phyloP scores from a whole-genome alignment of 306 rosid species.

The Cajanus cajan region DNA sequence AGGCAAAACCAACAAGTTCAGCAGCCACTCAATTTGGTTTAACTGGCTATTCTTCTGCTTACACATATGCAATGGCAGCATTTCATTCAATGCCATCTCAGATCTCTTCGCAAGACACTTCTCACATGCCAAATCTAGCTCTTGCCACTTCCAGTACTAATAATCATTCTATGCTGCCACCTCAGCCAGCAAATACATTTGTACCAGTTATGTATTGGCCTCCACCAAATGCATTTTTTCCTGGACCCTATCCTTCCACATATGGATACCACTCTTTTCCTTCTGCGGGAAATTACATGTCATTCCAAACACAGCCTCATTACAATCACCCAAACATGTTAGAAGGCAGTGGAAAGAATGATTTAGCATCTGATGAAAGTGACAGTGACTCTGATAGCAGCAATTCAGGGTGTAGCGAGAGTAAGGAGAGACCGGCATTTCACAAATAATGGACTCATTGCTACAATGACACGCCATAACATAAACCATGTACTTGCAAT shows the following conservation, averaged over 20 bases:
- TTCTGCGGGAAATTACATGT: slow-evolving; percentile 45
- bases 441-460: slow-evolving; percentile 25
- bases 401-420: slow-evolving; percentile 48
- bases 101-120: slow-evolving; percentile 38
- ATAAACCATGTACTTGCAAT: neutral
- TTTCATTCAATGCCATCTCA: slow-evolving; percentile 48
- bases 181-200: slow-evolving; percentile 51
- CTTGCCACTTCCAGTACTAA: slow-evolving; percentile 38
- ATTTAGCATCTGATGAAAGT: slow-evolving; percentile 33
- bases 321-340: slow-evolving; percentile 37
- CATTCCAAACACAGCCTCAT: slow-evolving; percentile 58
- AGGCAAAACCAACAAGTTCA: slow-evolving; percentile 28
- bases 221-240: slow-evolving; percentile 60
- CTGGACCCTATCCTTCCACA: slow-evolving; percentile 50
- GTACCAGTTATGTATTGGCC: slow-evolving; percentile 84
- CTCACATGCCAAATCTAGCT: slow-evolving; percentile 32
- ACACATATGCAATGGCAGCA: slow-evolving; percentile 47
- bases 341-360: slow-evolving; percentile 47
- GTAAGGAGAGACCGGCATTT: slow-evolving; percentile 31
- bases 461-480: neutral
- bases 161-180: slow-evolving; percentile 45
- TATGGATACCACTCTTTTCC: slow-evolving; percentile 60
- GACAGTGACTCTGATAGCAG: slow-evolving; percentile 50
- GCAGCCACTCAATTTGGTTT: slow-evolving; percentile 50
- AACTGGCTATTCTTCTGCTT: slow-evolving; percentile 47